phyloP scores from a whole-genome alignment of 2,329 filamentous ascomycete genomes.

The Ophiostoma australiae region DNA sequence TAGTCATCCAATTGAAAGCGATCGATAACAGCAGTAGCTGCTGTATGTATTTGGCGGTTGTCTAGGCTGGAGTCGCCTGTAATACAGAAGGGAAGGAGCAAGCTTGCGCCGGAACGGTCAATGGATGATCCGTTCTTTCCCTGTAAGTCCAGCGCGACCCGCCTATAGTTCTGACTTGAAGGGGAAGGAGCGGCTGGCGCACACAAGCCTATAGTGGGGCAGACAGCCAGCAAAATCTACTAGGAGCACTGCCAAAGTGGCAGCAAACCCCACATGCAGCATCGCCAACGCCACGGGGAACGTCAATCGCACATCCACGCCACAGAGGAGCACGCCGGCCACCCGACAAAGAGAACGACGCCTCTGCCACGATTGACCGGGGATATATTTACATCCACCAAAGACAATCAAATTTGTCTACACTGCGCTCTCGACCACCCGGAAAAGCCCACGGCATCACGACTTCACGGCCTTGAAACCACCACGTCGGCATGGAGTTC shows the following conservation, averaged over 20 bases:
- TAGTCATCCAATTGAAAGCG: constrained; percentile 6
- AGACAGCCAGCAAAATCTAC: constrained; percentile 10
- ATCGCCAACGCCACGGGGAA: constrained; percentile 13
- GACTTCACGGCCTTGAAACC: not conserved
- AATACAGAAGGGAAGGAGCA: constrained; percentile 15
- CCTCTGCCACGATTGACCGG: not conserved
- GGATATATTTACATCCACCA: not conserved
- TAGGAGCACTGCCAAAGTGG: not conserved
- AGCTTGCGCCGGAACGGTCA: constrained; percentile 23
- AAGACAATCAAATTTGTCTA: not conserved
- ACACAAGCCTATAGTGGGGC: constrained; percentile 21
- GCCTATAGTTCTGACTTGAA: constrained; percentile 8
- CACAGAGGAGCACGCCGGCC: constrained; percentile 1
- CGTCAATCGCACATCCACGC: constrained; percentile 7
- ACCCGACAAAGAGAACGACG: not conserved
- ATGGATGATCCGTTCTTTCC: constrained; percentile 21
- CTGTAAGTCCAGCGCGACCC: constrained; percentile 7
- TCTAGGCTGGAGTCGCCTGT: not conserved
- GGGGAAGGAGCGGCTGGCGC: constrained; percentile 17
- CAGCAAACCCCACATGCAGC: constrained; percentile 16
- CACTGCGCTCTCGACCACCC: not conserved
- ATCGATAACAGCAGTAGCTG: not conserved
- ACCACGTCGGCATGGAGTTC: constrained; percentile 61
- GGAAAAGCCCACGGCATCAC: not conserved
- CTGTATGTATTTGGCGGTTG: not conserved